phyloP scores from a whole-genome alignment of 495 filamentous ascomycete genomes.

The Astrothelium macrocarpum region DNA sequence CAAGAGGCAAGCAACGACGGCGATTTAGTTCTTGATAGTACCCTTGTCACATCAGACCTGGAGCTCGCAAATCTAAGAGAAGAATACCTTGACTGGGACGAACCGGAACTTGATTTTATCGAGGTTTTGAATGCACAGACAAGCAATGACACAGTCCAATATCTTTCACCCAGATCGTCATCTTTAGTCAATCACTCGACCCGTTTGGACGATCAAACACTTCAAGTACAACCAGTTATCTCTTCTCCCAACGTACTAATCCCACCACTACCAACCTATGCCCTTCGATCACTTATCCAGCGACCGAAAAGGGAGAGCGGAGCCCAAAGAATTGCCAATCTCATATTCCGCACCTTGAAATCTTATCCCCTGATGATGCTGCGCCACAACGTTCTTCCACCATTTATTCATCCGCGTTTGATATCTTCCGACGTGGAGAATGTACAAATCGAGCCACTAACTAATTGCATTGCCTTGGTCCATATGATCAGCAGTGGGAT shows the following conservation, averaged over 20 bases:
- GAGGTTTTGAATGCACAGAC: conserved; percentile 20
- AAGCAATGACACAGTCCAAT: conserved; percentile 17
- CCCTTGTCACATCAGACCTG: conserved; percentile 14
- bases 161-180: conserved; percentile 16
- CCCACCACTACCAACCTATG: conserved; percentile 26
- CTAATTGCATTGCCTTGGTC: conserved; percentile 39
- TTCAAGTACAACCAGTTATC: conserved; percentile 19
- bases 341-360: conserved; percentile 37
- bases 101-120: conserved; percentile 20
- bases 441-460: conserved; percentile 33
- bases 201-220: conserved; percentile 9
- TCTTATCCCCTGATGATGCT: conserved; percentile 38
- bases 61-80: conserved; percentile 19
- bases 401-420: conserved; percentile 24
- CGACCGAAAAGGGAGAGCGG: conserved; percentile 27
- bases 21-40: conserved; percentile 9
- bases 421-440: conserved; percentile 20
- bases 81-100: conserved; percentile 21
- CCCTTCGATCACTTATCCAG: conserved; percentile 27
- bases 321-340: conserved; percentile 29
- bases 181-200: conserved; percentile 16
- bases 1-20: conserved; percentile 8
- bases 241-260: conserved; percentile 18
- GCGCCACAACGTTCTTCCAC: conserved; percentile 32
- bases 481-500: conserved; percentile 32